Evolutionary conservation across 1,284 basidiomycete species (phyloP).

Genomic region (Cerioporus squamosus): DNA sequence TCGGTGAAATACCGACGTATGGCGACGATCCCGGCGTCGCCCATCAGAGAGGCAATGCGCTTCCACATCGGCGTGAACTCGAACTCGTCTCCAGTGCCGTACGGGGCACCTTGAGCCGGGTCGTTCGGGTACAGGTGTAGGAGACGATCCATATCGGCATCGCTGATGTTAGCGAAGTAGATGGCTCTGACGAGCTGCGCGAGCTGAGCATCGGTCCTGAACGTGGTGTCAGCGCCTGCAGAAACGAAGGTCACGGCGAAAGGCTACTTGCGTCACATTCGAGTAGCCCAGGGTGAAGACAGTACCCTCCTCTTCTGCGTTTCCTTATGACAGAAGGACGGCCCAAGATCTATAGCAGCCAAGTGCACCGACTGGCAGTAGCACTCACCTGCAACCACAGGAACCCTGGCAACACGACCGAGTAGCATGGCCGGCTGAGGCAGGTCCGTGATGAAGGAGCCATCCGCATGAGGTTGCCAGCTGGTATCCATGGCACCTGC

Average conservation of each 20-base stretch:
- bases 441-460: conserved; percentile 26
- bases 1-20: conserved; percentile 35
- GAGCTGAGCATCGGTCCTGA: conserved; percentile 14
- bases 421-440: conserved; percentile 29
- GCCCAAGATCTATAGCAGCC: no score
- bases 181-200: conserved; percentile 1
- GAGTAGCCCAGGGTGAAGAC: conserved; percentile 23
- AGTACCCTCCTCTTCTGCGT: conserved; percentile 39
- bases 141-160: conserved; percentile 20
- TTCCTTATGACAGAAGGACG: conserved; percentile 17
- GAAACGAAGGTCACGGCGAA: not conserved
- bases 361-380: conserved; percentile 41
- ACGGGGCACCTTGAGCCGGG: conserved; percentile 52
- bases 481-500: no score
- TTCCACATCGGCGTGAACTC: conserved; percentile 47
- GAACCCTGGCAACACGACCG: conserved; percentile 35
- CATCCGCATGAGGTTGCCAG: no score
- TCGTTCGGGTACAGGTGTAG: conserved; percentile 51
- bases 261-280: conserved; percentile 14
- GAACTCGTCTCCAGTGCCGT: conserved; percentile 52
- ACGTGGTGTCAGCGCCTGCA: not conserved
- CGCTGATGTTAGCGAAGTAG: conserved; percentile 4
- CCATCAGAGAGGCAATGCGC: conserved; percentile 41
- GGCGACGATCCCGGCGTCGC: conserved; percentile 46
- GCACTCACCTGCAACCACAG: conserved; percentile 31